Evolutionary conservation across 176 grass and related monocot genomes (phyloP).

Genomic region (Phragmites australis): DNA sequence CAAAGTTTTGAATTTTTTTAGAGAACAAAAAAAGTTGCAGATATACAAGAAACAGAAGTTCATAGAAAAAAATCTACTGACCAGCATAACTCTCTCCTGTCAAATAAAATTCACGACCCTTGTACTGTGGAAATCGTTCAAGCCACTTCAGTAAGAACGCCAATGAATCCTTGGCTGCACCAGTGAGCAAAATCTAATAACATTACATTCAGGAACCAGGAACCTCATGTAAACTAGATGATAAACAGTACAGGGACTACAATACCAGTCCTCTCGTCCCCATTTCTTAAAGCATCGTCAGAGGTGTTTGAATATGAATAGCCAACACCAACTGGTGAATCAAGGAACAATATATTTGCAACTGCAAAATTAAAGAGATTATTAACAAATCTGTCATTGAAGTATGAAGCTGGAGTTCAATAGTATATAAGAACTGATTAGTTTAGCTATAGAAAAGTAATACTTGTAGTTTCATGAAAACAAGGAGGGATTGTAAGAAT

Average conservation of each 20-base stretch:
- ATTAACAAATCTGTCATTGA: constrained; percentile 23
- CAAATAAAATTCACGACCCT: constrained; percentile 82
- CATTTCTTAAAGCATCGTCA: constrained; percentile 63
- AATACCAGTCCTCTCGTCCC: constrained; percentile 87
- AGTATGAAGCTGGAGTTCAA: constrained; percentile 34
- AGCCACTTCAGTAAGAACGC: constrained; percentile 90
- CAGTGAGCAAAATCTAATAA: constrained; percentile 33
- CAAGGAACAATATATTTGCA: constrained; percentile 91
- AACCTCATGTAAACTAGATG: constrained; percentile 27
- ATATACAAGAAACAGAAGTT: constrained; percentile 21
- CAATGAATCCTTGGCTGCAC: constrained; percentile 74
- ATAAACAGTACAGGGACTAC: constrained; percentile 9
- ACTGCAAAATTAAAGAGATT: constrained; percentile 54
- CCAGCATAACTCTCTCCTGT: constrained; percentile 95
- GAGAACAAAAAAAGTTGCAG: neutral
- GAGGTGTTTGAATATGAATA: constrained; percentile 97
- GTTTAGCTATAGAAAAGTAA: constrained; percentile 26
- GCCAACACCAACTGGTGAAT: constrained; percentile 96
- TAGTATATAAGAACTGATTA: constrained; percentile 18
- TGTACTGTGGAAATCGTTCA: constrained; percentile 88
- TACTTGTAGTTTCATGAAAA: constrained; percentile 9
- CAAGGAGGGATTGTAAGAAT: constrained; percentile 8
- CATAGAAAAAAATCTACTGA: constrained; percentile 37
- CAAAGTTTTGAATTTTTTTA: constrained; percentile 3
- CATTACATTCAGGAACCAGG: constrained; percentile 7